Evolutionary conservation across 139 green algal genomes (phyloP).

Genomic region (Chlorella sp.): DNA sequence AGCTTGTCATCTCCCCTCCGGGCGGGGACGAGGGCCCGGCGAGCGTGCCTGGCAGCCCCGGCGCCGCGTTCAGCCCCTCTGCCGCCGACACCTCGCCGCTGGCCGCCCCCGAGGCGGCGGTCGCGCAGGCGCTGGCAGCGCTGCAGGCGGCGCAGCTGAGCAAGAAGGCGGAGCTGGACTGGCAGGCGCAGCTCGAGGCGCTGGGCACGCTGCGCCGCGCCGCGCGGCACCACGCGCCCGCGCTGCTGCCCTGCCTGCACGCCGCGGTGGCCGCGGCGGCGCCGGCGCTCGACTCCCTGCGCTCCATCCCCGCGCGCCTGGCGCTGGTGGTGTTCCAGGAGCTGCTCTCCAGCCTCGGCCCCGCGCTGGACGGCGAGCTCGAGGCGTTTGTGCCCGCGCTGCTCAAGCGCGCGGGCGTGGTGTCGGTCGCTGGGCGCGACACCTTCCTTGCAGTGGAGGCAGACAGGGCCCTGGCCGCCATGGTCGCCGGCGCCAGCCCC

Average conservation of each 20-base stretch:
- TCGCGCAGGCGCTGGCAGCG: not conserved
- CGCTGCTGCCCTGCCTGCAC: conserved; percentile 50
- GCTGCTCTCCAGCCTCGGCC: conserved; percentile 53
- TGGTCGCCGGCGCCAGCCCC: conserved; percentile 48
- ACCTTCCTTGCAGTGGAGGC: conserved; percentile 82
- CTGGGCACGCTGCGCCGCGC: conserved; percentile 65
- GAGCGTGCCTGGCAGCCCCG: not conserved
- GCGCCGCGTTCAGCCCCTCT: not conserved
- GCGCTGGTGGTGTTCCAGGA: conserved; percentile 76
- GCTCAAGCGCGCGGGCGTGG: conserved; percentile 78
- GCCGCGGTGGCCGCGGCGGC: conserved; percentile 61
- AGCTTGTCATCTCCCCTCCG: too few species aligned
- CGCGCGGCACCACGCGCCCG: conserved; percentile 61
- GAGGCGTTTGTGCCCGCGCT: conserved; percentile 79
- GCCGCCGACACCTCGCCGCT: not conserved
- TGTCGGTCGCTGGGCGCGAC: conserved; percentile 73
- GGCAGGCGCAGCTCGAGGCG: conserved; percentile 77
- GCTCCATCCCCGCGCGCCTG: conserved; percentile 65
- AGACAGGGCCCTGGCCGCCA: conserved; percentile 59
- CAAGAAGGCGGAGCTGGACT: conserved; percentile 83
- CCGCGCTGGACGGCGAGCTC: conserved; percentile 66
- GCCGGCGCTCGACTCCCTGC: conserved; percentile 70
- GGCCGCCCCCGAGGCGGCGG: conserved; percentile 5
- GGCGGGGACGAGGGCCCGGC: too few species aligned
- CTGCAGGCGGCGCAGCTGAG: conserved; percentile 63